Evolutionary conservation across 2,329 filamentous ascomycete species (phyloP), one percentile per base, ranked within the genome.

Genomic region (Trichophaea hybrida): DNA sequence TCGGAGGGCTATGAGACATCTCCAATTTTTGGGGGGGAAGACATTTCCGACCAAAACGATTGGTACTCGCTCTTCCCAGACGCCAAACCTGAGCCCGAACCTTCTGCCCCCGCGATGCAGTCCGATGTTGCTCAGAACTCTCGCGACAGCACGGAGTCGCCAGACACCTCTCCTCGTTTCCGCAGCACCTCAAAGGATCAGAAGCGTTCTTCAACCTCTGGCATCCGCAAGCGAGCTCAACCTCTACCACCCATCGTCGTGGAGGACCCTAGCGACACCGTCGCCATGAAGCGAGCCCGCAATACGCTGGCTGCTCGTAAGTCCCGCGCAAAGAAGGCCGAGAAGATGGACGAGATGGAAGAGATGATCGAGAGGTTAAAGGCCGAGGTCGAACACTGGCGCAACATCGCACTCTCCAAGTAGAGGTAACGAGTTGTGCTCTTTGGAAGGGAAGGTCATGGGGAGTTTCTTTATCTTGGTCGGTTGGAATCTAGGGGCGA

Each of bases 251-350:
- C 64, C n/a, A 66, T 66, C 35, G 63, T 65, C 10, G 64, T 66
- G 5, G 63, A 65, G 13, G 87, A 96, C 67, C 80, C 83, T 0
- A 74, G 68, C 46, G 90, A 96, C 69, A 80, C 79, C 7, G 72
- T 85, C n/a, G 88, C 88, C 17, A 80, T 90, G 78, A 96, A 96
- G 82, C 86, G 91, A 72, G 90, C 89, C 55, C 85, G 89, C 67
- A 97, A 96, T 73, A 94, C 89, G 6, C 80, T 94, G 72, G 91
- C 91, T 15, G 91, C 91, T 68, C 88, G 91, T 66, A 95, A 95
- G 75, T 95, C 89, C 61, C 84, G 91, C 56, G 84, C 88, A 69
- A 84, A 88, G 66, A 95, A 95, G 76, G 82, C 87, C 59, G 78
- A 85, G 71, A 80, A 84, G 67, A 77, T 91, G 62, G 83, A 86